Evolutionary conservation across 129 eudicot genomes (phyloP).

Genomic region (Saposhnikovia divaricata): DNA sequence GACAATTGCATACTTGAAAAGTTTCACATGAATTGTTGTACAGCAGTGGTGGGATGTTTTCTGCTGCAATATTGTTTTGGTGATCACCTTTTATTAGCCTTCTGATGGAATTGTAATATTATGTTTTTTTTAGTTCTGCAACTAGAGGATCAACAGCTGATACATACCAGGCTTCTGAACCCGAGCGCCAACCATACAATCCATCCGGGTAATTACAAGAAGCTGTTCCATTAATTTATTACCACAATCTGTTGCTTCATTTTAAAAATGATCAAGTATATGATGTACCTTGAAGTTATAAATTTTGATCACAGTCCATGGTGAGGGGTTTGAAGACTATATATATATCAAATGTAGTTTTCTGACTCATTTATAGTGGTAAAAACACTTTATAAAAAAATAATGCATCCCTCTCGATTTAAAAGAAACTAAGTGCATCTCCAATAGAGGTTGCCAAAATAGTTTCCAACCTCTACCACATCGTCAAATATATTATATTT

Average conservation of each 20-base stretch:
- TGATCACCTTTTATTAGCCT: not conserved
- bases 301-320: not conserved
- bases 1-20: not conserved
- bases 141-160: conserved; percentile 18
- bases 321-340: not conserved
- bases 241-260: not conserved
- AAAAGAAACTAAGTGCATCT: too few relatives aligned
- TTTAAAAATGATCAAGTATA: not conserved
- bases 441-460: too few relatives aligned
- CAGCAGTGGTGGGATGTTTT: not conserved
- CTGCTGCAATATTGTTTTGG: not conserved
- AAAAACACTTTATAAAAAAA: too few relatives aligned
- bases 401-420: not conserved
- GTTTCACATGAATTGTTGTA: not conserved
- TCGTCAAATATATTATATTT: too few relatives aligned
- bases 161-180: conserved; percentile 27
- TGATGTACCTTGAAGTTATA: not conserved
- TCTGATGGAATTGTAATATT: conserved; percentile 4
- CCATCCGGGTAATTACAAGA: conserved; percentile 32
- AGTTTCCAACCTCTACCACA: too few relatives aligned
- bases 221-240: not conserved
- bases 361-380: not conserved
- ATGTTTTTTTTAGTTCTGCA: conserved; percentile 32
- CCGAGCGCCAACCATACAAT: conserved; percentile 25
- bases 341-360: not conserved